A percentile compares a stretch with the other conserved stretches of the same genome.
Conservation (phyloP, 257 asterid species). For the Fraxinus anomala region DNA sequence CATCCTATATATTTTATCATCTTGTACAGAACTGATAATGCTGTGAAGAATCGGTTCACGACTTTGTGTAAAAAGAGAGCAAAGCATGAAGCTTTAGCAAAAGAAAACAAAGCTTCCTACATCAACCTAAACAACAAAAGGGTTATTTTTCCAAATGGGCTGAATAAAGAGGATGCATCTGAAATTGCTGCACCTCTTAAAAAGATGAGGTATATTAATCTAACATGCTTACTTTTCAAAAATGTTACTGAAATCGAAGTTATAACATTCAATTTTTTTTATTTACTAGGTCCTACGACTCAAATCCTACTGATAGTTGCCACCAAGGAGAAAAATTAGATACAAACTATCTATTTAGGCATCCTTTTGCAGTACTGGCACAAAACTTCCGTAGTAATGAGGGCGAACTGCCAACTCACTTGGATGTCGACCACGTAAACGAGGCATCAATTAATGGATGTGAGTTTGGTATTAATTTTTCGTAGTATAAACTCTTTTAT, state of each 20-base stretch:
- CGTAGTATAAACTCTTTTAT: background rate
- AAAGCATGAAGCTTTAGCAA: slow-evolving; percentile 79
- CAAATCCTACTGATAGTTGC: slow-evolving; percentile 37
- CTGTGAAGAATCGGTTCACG: slow-evolving; percentile 97
- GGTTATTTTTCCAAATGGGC: slow-evolving; percentile 60
- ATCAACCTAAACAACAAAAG: slow-evolving; percentile 84
- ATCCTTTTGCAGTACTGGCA: slow-evolving; percentile 67
- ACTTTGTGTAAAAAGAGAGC: slow-evolving; percentile 97
- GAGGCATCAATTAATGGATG: slow-evolving; percentile 42
- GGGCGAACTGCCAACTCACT: slow-evolving; percentile 36
- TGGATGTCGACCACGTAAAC: slow-evolving; percentile 33
- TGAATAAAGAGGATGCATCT: slow-evolving; percentile 44
- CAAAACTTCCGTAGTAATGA: slow-evolving; percentile 49
- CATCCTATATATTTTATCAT: slow-evolving; percentile 8
- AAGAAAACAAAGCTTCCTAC: slow-evolving; percentile 67
- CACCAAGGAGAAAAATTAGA: slow-evolving; percentile 41
- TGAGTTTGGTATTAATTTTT: slow-evolving; percentile 27
- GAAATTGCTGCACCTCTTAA: slow-evolving; percentile 59
- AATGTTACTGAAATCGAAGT: slow-evolving; percentile 4
- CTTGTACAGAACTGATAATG: slow-evolving; percentile 83
- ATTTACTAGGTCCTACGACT: slow-evolving; percentile 48
- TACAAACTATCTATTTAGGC: slow-evolving; percentile 54
- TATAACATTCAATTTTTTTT: slow-evolving; percentile 25
- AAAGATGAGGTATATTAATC: slow-evolving; percentile 63
- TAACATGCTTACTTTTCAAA: slow-evolving; percentile 17